phyloP scores from a whole-genome alignment of 2,329 filamentous ascomycete genomes.

The Hypoxylon sp. region DNA sequence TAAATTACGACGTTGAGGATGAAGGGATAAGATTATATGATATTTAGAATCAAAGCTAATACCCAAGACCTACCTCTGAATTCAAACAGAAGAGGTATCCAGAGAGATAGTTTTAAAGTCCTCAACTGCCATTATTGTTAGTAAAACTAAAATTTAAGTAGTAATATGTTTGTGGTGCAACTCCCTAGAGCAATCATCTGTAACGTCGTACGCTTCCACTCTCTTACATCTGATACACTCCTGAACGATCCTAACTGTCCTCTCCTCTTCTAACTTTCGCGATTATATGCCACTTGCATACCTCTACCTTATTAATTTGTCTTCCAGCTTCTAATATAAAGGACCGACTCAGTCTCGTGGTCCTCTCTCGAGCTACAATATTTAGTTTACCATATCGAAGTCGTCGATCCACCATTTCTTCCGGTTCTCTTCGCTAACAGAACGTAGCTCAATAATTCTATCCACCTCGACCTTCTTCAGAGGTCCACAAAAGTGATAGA shows the following conservation, averaged over 20 bases:
- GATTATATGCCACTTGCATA: background rate
- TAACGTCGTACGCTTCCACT: background rate
- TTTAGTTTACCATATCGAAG: background rate
- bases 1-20: background rate
- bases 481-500: constrained; percentile 34
- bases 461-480: constrained; percentile 20
- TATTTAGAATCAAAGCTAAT: background rate
- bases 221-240: background rate
- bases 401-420: constrained; percentile 39
- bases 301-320: background rate
- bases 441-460: constrained; percentile 21
- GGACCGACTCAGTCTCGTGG: background rate
- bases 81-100: background rate
- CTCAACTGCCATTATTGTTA: too few relatives aligned
- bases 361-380: background rate
- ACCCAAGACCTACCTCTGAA: background rate
- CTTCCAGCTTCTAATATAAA: background rate
- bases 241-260: background rate
- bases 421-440: background rate
- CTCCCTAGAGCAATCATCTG: background rate
- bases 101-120: background rate
- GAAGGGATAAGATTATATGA: background rate
- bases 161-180: background rate
- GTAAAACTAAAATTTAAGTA: background rate
- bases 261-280: background rate